Evolutionary conservation across 768 basidiomycete species (phyloP), one percentile per base, ranked within the genome.

Genomic region (Hemileccinum impolitum): DNA sequence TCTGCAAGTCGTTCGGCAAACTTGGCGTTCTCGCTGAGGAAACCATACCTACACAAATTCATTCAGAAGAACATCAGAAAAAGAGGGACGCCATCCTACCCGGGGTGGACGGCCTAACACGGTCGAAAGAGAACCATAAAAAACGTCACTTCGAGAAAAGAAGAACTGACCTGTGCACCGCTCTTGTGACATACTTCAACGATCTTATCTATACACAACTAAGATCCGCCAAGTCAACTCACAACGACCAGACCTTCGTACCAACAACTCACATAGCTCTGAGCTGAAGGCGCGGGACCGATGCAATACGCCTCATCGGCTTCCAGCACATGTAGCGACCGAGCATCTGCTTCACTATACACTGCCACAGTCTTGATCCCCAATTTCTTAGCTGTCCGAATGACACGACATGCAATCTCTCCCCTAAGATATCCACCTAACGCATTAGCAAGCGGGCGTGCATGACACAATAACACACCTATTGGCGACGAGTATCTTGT

Each of bases 371-470:
- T 93, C 75, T 80, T 85, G 64, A 96, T 86, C 0, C 94, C 94
- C 4, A 96, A 73, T 62, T 87, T 88, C 66, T 76, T 82, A 3
- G 91, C 90, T 0, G 94, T 95, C 21, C 89, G 84, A 47, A 95
- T 95, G 38, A 97, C 90, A 17, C 94, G 85, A 66, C 94, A 96
- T 6, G 94, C 93, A 54, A 97, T 97, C 69, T 97, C 94, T 40
- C 94, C 94, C 67, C 93, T 95, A 53, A 13, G 31, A 39, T 3
- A 25, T 2, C 46, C 5, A 17, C 51, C 14, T 38, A 30, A 19
- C 50, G 11, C 40, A 34, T 31, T 18, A 48, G 26, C 21, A 31
- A 23, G 38, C 12, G 11, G 35, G 11, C 28, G 21, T 11, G 23
- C 12, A 6, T 8, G 36, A 34, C 8, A 2, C 3, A 14, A 6